Base-by-base conservation (phyloP, 2,329 filamentous ascomycete species). In the Mariannaea elegans region DNA sequence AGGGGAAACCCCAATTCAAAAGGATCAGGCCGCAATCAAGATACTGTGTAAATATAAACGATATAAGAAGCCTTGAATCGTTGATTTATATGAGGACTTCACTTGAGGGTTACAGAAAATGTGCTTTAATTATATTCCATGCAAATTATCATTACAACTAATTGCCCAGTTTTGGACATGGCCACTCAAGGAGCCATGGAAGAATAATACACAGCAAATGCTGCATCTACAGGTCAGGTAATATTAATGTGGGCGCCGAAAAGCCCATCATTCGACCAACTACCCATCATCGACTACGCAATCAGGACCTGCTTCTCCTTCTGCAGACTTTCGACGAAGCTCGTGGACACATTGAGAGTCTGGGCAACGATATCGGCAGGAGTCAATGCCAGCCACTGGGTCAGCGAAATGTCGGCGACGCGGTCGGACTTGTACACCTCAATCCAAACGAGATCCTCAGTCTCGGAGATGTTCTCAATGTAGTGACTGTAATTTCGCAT, bases 381-480 rank as follows among this genome's bases (percentile, higher is more conserved):
- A 0, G 88, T 90, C 49, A 90, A 76, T 1, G 88, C 88, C 36
- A 92, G 78, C 89, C 88, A 92, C 72, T 91, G 88, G 0, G 84
- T 87, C 41, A 91, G 73, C 0, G 85, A 82, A 62, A 91, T 88
- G 68, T 91, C 89, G 1, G 84, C 85, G 2, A 91, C 87, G 2
- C 84, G 81, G 62, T 90, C 87, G 39, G 83, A 85, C 76, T 89
- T 90, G 79, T 89, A 91, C 16, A 91, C 83, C 71, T 91, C 89
- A 27, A 91, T 84, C 84, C 86, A 90, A 4, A 88, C 80, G 3
- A 91, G 78, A 48, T 88, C 85, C 61, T 90, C 85, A 0, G 81
- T 85, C 2, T 86, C 78, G 0, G 85, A 88, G 0, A 83, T 87
- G 71, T 91, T 91, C 65, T 90, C 87, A 56, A 91, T 87, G 66